Conservation (phyloP, 2,329 filamentous ascomycete species). For the Rhinocladiella similis region DNA sequence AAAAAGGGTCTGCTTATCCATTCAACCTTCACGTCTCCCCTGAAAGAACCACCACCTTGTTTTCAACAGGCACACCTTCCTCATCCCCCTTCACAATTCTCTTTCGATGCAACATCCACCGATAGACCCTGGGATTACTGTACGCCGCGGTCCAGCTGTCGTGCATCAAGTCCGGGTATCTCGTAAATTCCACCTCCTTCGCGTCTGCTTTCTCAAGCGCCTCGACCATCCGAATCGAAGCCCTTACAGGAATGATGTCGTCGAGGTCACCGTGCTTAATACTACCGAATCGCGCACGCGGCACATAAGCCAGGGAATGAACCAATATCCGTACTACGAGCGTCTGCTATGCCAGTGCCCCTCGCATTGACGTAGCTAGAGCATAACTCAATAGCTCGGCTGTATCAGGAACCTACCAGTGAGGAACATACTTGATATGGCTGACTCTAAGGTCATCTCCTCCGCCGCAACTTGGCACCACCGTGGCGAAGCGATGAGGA, state of each 20-base stretch:
- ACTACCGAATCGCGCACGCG: too few relatives aligned
- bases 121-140: slow-evolving; percentile 16
- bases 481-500: slow-evolving; percentile 18
- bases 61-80: slow-evolving; percentile 14
- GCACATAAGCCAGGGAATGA: too few relatives aligned
- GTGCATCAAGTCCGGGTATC: slow-evolving; percentile 20
- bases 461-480: slow-evolving; percentile 21
- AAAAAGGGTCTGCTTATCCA: too few relatives aligned
- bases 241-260: slow-evolving; percentile 16
- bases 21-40: background rate
- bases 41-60: slow-evolving; percentile 9
- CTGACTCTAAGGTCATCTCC: slow-evolving; percentile 11
- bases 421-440: slow-evolving; percentile 21
- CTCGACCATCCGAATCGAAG: slow-evolving; percentile 18
- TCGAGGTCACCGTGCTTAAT: slow-evolving; percentile 19
- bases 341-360: too few relatives aligned
- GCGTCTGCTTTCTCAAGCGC: slow-evolving; percentile 12
- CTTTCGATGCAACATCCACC: slow-evolving; percentile 18
- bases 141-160: slow-evolving; percentile 22
- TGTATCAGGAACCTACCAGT: slow-evolving; percentile 14
- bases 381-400: too few relatives aligned
- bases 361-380: too few relatives aligned
- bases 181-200: slow-evolving; percentile 11
- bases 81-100: slow-evolving; percentile 15
- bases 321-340: too few relatives aligned